Evolutionary conservation across 176 grass and related monocot genomes (phyloP).

Genomic region (Chrysopogon serrulatus): DNA sequence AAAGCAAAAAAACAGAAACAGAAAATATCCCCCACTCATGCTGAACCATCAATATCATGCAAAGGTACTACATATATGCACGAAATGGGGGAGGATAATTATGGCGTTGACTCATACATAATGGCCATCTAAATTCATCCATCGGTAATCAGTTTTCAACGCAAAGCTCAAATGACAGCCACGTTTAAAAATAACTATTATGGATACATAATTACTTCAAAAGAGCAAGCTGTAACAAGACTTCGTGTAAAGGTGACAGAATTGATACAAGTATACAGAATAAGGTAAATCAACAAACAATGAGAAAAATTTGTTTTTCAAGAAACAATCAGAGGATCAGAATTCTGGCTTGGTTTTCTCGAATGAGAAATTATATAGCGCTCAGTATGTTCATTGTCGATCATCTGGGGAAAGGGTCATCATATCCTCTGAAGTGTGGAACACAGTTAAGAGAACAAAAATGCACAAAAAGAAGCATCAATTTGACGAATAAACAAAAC

Average conservation of each 20-base stretch:
- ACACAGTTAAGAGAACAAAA: background rate
- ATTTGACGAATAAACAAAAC: background rate
- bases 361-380: slow-evolving; percentile 33
- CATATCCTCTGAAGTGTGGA: slow-evolving; percentile 2
- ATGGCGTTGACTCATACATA: slow-evolving; percentile 36
- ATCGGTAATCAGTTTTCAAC: slow-evolving; percentile 31
- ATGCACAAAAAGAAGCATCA: background rate
- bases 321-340: slow-evolving; percentile 26
- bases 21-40: background rate
- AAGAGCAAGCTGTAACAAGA: background rate
- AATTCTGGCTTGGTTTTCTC: slow-evolving; percentile 47
- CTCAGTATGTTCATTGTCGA: slow-evolving; percentile 44
- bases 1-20: background rate
- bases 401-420: slow-evolving; percentile 60
- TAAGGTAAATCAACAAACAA: background rate
- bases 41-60: background rate
- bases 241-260: too few species aligned
- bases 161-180: background rate
- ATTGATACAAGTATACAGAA: too few species aligned
- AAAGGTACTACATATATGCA: background rate
- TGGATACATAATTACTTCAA: background rate
- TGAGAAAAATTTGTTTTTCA: too few species aligned
- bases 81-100: background rate
- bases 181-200: background rate
- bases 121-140: background rate